Base-by-base conservation (phyloP, 129 eudicot species). In the Solidago caesia region DNA sequence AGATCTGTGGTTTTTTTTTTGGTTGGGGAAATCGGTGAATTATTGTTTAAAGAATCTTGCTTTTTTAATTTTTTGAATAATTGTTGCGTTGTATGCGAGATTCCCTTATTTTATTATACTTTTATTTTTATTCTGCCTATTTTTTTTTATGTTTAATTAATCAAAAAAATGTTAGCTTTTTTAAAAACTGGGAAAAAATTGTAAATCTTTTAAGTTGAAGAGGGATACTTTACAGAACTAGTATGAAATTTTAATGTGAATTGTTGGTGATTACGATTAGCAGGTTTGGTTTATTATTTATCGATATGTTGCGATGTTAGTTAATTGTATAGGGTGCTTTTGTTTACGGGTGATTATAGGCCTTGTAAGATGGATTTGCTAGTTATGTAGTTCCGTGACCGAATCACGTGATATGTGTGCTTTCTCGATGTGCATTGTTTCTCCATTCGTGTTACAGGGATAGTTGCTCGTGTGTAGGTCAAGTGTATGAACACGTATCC, bases 1-100 rank as follows among this genome's bases (percentile, higher is more conserved):
- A 75, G 79, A 75, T 75, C 72, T 52, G 79, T 8, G 71, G 70
- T 8, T 71, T 57, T 71, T 25, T 26, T 39, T 56, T 15, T 55
- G 10, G 44, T 11, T n/a, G 25, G 41, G 41, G 58, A 47, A 8
- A 41, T 25, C 48, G 29, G 41, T 56, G 2, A 39, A 5, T 48
- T 60, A 45, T 6, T 73, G 12, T 73, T 14, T 47, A 14, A 64
- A 64, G 65, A 75, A 75, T 75, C 64, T 64, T 14, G 79, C 64
- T 58, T 57, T 62, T 75, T 52, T 4, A 60, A 57, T 27, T 45
- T n/a, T 73, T 64, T 51, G 15, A 39, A 41, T 7, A 72, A 53
- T 25, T 44, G 29, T 52, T 75, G 72, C 71, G 72, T 15, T 64
- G 41, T 21, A 42, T 75, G 55, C 44, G 47, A 72, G 77, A 73